Conservation (phyloP, 2,329 filamentous ascomycete species). For the Ustulina deusta region DNA sequence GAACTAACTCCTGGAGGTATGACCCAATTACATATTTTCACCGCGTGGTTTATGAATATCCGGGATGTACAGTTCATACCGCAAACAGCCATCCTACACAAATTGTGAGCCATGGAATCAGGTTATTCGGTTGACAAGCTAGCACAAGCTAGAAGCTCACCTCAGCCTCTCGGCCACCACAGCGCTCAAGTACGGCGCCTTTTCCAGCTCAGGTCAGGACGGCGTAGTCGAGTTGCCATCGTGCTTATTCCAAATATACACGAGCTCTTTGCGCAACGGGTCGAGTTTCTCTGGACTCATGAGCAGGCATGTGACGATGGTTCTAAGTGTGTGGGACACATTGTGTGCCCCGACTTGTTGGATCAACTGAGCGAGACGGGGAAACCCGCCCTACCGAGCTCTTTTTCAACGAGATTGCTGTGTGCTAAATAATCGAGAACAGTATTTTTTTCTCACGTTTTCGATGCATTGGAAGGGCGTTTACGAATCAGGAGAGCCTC, state of each 20-base stretch:
- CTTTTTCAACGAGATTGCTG: slow-evolving; percentile 20
- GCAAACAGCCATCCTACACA: slow-evolving; percentile 23
- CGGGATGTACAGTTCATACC: slow-evolving; percentile 19
- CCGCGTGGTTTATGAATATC: slow-evolving; percentile 4
- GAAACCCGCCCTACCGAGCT: slow-evolving; percentile 20
- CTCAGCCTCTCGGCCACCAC: slow-evolving; percentile 24
- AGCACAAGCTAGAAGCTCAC: neutral
- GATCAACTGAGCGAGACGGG: slow-evolving; percentile 22
- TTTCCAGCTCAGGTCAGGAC: slow-evolving; percentile 24
- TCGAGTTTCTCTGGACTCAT: slow-evolving; percentile 12
- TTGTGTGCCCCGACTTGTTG: slow-evolving; percentile 24
- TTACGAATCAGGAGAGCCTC: slow-evolving; percentile 23
- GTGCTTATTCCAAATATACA: slow-evolving; percentile 12
- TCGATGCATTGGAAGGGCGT: slow-evolving; percentile 7
- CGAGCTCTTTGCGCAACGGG: slow-evolving; percentile 16
- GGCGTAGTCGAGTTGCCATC: slow-evolving; percentile 1
- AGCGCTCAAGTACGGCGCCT: slow-evolving; percentile 20
- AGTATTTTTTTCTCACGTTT: slow-evolving; percentile 22
- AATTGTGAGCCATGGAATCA: neutral
- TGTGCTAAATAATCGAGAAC: slow-evolving; percentile 19
- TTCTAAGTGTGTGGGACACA: slow-evolving; percentile 24
- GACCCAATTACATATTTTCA: slow-evolving; percentile 14
- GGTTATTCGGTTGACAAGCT: neutral
- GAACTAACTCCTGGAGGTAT: slow-evolving; percentile 18
- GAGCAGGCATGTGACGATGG: slow-evolving; percentile 17